Evolutionary conservation across 305 asterid genomes (phyloP), one percentile per base, ranked within the genome.

Genomic region (Fraxinus greggii): DNA sequence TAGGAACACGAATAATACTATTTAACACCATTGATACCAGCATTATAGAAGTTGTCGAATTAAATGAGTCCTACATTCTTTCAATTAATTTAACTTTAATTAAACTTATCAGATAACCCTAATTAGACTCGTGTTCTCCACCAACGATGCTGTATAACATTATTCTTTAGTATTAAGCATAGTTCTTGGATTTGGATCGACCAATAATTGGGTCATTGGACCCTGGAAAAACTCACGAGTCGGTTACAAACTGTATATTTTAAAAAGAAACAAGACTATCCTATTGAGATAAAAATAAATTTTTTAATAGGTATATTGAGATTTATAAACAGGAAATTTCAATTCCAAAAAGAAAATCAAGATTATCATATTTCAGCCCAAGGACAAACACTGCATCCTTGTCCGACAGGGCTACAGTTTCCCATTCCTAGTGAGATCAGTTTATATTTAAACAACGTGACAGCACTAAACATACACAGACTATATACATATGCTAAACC

Each of bases 401-500:
- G 21, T 28, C 33, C 74, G n/a, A 26, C 23, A 12, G 38, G 38
- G 74, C 38, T 12, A 28, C 38, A 67, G 35, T 3, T 65, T 12
- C 38, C 38, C 36, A 67, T 67, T 67, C 23, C 74, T 28, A 12
- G 74, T 17, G 35, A 28, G 74, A 10, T 65, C 73, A 65, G 73
- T 65, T 65, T 28, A 26, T 65, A 65, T 65, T 26, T 65, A 28
- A 65, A 65, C 36, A 65, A 33, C 74, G 17, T 10, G 33, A 67
- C 74, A 67, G 38, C 74, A 67, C 74, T 13, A 67, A 26, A 13
- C 28, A 67, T 67, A 67, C 38, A 13, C 0, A 40, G 28, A 35
- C 79, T 69, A 17, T 59, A 59, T 23, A 74, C 83, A 54, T 65
- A 38, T n/a, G 84, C 61, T 75, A 78, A 36, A 59, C 70, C 78